Conservation (phyloP, 2,329 filamentous ascomycete genomes). For the Pyrenophora teres region DNA sequence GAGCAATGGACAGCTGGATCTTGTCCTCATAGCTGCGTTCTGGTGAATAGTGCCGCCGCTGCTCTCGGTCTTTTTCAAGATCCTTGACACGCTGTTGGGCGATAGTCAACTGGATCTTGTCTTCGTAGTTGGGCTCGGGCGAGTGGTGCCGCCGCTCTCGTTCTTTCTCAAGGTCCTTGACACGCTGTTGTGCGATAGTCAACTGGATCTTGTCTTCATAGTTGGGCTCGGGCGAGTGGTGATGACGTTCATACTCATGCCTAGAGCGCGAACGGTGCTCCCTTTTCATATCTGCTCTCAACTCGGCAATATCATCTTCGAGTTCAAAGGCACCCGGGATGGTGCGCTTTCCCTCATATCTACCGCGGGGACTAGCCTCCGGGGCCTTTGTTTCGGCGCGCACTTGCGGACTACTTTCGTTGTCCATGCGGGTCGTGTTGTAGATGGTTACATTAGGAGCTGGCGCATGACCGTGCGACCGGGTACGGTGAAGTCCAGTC, state of each 20-base stretch:
- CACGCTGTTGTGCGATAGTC: slow-evolving; percentile 40
- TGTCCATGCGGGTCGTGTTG: slow-evolving; percentile 50
- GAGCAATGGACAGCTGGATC: slow-evolving; percentile 9
- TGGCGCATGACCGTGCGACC: slow-evolving; percentile 51
- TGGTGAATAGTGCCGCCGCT: slow-evolving; percentile 25
- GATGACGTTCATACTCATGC: slow-evolving; percentile 30
- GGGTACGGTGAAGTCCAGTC: slow-evolving; percentile 49
- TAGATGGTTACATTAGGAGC: slow-evolving; percentile 54
- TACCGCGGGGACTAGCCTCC: slow-evolving; percentile 35
- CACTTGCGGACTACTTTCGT: slow-evolving; percentile 42
- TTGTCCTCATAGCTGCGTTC: slow-evolving; percentile 10
- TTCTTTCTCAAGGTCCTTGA: slow-evolving; percentile 44
- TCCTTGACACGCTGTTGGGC: slow-evolving; percentile 45
- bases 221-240: slow-evolving; percentile 16
- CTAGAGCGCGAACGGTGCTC: slow-evolving; percentile 32
- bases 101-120: slow-evolving; percentile 43
- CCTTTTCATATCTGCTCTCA: slow-evolving; percentile 34
- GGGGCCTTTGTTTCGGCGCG: slow-evolving; percentile 37
- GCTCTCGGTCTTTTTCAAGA: slow-evolving; percentile 37
- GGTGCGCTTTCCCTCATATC: slow-evolving; percentile 25
- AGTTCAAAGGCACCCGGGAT: slow-evolving; percentile 44
- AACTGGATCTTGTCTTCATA: slow-evolving; percentile 38
- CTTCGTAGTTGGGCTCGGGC: slow-evolving; percentile 8
- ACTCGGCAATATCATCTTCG: slow-evolving; percentile 43
- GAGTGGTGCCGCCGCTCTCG: slow-evolving; percentile 34